Base-by-base conservation (phyloP, 257 asterid genomes). In the Penstemon davidsonii region DNA sequence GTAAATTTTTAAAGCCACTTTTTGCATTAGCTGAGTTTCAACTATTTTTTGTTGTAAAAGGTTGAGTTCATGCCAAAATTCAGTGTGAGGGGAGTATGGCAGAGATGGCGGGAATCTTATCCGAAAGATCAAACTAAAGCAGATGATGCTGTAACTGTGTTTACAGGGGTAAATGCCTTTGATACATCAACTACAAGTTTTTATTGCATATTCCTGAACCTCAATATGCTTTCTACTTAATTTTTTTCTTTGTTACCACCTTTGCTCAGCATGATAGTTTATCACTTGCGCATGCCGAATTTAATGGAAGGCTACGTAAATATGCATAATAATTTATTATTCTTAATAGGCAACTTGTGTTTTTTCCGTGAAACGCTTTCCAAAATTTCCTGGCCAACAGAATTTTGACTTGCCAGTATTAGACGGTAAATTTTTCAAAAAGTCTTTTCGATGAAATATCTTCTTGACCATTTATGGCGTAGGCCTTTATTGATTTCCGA, bases 21-120 rank as follows among this genome's bases (percentile, higher is more conserved):
- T 78, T 53, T 44, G 33, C 36, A 55, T 76, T 66, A 58, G 39
- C 8, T 67, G 51, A 37, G 3, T 54, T 70, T 37, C 51, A 58
- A 72, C 64, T 43, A 25, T 25, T 73, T 72, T 15, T 50, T 44
- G 43, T 69, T 37, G 19, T 67, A 54, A 67, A 90, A 84, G 98
- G 96, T 93, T 33, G 97, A 93, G 59, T 87, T 93, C 81, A 85
- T 93, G 86, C 95, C 96, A 57, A 90, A 90, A 76, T 93, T 90
- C 82, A 93, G 96, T 60, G 98, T 90, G 77, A 86, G 98, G 58
- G 98, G 97, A 67, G 80, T 93, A 76, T 93, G 98, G 98, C 92
- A 93, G 82, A 84, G 95, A 84, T 93, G 98, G 98, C 83, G 92
- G 66, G 97, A 93, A 79, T 93, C 98, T 52, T 88, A 86, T 75